Conservation (phyloP, 2,329 filamentous ascomycete genomes). For the Neobulgaria alba region DNA sequence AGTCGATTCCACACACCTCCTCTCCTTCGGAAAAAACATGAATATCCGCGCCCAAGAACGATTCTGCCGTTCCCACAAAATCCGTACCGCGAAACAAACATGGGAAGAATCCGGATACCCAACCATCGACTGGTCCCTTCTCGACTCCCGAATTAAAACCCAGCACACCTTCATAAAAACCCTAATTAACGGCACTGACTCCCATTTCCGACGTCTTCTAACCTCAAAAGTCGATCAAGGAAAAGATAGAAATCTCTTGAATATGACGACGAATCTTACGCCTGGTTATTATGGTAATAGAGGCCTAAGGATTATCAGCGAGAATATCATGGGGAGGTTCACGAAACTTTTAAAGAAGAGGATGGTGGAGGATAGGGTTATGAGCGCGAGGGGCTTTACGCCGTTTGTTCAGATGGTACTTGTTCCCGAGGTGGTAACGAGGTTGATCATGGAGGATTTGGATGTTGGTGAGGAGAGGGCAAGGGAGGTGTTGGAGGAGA, state of each 20-base stretch:
- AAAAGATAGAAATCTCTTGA: slow-evolving; percentile 49
- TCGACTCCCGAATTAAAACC: slow-evolving; percentile 49
- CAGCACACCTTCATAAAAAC: slow-evolving; percentile 47
- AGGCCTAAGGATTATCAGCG: slow-evolving; percentile 64
- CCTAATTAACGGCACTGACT: slow-evolving; percentile 47
- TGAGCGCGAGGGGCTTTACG: slow-evolving; percentile 57
- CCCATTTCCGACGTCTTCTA: slow-evolving; percentile 52
- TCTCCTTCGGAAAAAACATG: slow-evolving; percentile 44
- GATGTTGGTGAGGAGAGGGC: slow-evolving; percentile 34
- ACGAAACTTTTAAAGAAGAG: slow-evolving; percentile 50
- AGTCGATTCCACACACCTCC: slow-evolving; percentile 48
- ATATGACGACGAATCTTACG: slow-evolving; percentile 43
- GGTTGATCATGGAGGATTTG: slow-evolving; percentile 52
- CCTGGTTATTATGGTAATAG: slow-evolving; percentile 80
- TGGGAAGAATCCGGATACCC: slow-evolving; percentile 51
- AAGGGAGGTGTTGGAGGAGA: slow-evolving; percentile 19
- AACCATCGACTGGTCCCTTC: slow-evolving; percentile 55
- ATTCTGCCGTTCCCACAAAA: slow-evolving; percentile 59
- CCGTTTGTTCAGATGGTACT: slow-evolving; percentile 67
- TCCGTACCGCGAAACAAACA: slow-evolving; percentile 38
- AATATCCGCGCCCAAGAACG: slow-evolving; percentile 48
- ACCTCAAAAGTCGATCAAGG: slow-evolving; percentile 47
- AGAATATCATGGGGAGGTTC: slow-evolving; percentile 55
- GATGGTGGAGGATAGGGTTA: slow-evolving; percentile 54
- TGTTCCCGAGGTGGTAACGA: slow-evolving; percentile 58